These are phyloP conservation scores for Datisca glomerata DNA, from an alignment of 306 rosid species.

Conservation along the genomic window DNA sequence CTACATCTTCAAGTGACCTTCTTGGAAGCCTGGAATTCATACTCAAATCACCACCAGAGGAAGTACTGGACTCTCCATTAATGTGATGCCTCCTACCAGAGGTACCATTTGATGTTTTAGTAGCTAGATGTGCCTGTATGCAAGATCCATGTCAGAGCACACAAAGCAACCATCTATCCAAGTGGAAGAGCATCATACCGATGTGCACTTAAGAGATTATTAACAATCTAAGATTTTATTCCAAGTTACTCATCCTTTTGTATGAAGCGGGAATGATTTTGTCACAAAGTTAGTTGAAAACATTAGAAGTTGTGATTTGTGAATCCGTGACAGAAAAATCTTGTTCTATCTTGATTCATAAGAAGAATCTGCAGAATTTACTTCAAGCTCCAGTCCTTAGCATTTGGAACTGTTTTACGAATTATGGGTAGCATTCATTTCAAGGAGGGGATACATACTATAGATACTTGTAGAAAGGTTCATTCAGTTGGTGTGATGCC, in stretches of 20 bases:
- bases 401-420: background rate
- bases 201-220: too few relatives aligned
- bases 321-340: too few relatives aligned
- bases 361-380: background rate
- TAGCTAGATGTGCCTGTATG: constrained; percentile 17
- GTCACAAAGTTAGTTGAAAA: background rate
- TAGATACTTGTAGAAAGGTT: background rate
- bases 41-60: constrained; percentile 18
- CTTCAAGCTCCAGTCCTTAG: too few relatives aligned
- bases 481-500: background rate
- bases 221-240: too few relatives aligned
- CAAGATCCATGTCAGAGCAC: too few relatives aligned
- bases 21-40: constrained; percentile 17
- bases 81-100: constrained; percentile 7
- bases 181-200: constrained; percentile 3
- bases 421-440: background rate
- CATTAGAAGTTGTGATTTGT: too few relatives aligned
- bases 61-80: constrained; percentile 21
- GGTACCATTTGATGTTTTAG: constrained; percentile 18
- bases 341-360: too few relatives aligned
- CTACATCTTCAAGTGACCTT: constrained; percentile 29
- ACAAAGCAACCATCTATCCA: too few relatives aligned
- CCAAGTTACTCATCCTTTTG: too few relatives aligned
- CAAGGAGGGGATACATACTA: background rate
- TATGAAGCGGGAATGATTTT: too few relatives aligned